Conservation (phyloP, 1,139 yeast species). For the Suhomyces atakaporum region DNA sequence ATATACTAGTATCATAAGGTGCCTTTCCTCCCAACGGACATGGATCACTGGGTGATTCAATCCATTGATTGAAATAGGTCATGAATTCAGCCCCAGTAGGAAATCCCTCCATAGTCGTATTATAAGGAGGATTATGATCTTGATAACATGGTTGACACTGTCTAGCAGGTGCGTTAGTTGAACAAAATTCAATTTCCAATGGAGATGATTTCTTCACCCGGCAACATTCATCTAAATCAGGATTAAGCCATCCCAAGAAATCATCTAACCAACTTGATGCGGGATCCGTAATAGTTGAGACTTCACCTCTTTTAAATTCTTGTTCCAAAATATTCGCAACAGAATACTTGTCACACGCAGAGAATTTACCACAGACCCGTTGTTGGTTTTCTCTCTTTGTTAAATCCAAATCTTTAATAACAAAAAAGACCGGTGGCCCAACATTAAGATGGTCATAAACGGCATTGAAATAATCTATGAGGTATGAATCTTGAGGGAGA, state of each 20-base stretch:
- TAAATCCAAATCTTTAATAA: conserved; percentile 64
- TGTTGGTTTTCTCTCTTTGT: conserved; percentile 66
- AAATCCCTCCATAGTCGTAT: conserved; percentile 75
- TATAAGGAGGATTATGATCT: conserved; percentile 61
- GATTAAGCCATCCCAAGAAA: conserved; percentile 82
- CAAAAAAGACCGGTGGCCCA: conserved; percentile 92
- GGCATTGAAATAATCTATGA: conserved; percentile 78
- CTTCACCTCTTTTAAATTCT: conserved; percentile 67
- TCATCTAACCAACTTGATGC: conserved; percentile 94
- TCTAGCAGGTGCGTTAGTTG: conserved; percentile 68
- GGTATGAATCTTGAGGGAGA: conserved; percentile 77
- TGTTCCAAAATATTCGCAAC: conserved; percentile 83
- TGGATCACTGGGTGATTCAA: conserved; percentile 79
- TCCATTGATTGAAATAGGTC: conserved; percentile 78
- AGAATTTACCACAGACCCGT: conserved; percentile 80
- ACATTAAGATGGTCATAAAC: conserved; percentile 71
- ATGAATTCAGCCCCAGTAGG: conserved; percentile 78
- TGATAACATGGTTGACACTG: conserved; percentile 73
- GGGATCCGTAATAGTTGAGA: conserved; percentile 75
- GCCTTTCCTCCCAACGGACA: conserved; percentile 97
- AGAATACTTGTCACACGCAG: conserved; percentile 79
- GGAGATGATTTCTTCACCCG: conserved; percentile 50
- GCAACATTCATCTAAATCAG: conserved; percentile 85
- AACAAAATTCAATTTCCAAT: conserved; percentile 52
- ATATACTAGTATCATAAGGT: conserved; percentile 70